phyloP scores from a whole-genome alignment of 2,329 filamentous ascomycete species.

The Pseudogymnoascus sp. region DNA sequence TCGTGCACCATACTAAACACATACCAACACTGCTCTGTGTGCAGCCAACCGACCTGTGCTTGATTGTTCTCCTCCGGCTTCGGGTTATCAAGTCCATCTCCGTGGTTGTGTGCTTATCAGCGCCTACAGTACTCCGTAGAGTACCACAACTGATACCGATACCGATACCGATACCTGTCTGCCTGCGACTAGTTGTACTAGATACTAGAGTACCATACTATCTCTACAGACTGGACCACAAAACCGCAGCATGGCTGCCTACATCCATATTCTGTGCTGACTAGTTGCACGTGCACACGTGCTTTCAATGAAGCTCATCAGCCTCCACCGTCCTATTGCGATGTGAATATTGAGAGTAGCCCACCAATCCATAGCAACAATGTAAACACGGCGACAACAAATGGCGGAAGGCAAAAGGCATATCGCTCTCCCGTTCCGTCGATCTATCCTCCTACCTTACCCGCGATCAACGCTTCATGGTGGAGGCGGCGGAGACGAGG shows the following conservation, averaged over 20 bases:
- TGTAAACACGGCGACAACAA: background rate
- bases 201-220: background rate
- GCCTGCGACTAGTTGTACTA: too few relatives aligned
- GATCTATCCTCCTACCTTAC: background rate
- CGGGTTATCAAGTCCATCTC: background rate
- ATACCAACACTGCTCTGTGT: background rate
- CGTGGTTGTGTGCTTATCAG: background rate
- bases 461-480: background rate
- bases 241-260: too few relatives aligned
- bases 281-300: slow-evolving; percentile 2
- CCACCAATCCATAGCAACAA: background rate
- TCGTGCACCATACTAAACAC: background rate
- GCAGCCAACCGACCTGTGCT: background rate
- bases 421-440: background rate
- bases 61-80: background rate
- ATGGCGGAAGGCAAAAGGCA: background rate
- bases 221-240: too few relatives aligned
- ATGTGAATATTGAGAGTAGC: background rate
- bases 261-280: background rate
- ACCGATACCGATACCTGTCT: too few relatives aligned
- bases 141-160: background rate
- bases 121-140: background rate
- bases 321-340: background rate
- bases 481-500: background rate
- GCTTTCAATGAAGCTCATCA: background rate